Conservation (phyloP, 2,329 filamentous ascomycete genomes). For the Macrophomina phaseolina region DNA sequence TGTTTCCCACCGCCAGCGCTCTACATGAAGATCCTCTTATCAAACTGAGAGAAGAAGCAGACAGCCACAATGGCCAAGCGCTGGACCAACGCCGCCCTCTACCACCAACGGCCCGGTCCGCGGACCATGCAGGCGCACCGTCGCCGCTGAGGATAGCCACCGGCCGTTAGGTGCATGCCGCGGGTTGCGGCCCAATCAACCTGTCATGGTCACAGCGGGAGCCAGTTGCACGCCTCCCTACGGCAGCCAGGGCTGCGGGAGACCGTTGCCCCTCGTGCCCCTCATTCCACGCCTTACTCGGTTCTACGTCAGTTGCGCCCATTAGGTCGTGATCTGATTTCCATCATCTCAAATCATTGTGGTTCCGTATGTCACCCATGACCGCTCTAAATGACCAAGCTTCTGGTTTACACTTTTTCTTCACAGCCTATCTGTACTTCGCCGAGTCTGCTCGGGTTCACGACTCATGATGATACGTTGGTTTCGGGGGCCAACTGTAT, state of each 20-base stretch:
- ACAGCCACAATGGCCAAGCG: constrained; percentile 3
- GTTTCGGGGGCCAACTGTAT: neutral
- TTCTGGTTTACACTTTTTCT: neutral
- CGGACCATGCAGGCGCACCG: constrained; percentile 1
- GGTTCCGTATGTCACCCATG: neutral
- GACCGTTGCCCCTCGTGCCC: constrained; percentile 11
- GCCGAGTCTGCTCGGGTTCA: neutral
- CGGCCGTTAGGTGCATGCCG: neutral
- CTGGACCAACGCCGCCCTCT: constrained; percentile 3
- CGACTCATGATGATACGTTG: neutral
- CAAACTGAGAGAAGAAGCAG: constrained; percentile 4
- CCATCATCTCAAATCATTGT: neutral
- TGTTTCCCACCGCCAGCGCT: constrained; percentile 12
- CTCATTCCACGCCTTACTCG: neutral
- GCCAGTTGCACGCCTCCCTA: neutral
- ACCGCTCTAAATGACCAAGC: neutral
- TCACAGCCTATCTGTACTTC: neutral
- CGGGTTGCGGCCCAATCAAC: constrained; percentile 15
- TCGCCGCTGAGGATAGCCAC: neutral
- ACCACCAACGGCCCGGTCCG: constrained; percentile 12
- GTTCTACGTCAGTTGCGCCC: neutral
- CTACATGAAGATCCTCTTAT: constrained; percentile 15
- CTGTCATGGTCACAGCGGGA: neutral
- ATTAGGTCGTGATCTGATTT: neutral
- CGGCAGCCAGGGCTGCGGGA: neutral